phyloP scores from a whole-genome alignment of 2,329 filamentous ascomycete genomes.

The Diaporthe batatas region DNA sequence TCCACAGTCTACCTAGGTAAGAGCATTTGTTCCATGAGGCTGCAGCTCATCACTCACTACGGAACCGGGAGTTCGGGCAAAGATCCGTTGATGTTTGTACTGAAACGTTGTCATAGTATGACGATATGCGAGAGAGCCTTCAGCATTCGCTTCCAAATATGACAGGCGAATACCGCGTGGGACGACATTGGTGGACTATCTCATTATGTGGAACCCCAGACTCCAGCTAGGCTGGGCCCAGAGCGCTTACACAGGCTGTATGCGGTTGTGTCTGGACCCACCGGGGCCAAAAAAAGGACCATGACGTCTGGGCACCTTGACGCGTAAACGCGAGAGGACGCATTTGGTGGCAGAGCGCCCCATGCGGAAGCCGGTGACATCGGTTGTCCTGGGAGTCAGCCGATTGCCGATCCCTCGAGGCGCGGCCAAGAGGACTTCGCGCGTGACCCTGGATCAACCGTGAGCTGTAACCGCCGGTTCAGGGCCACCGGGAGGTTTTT shows the following conservation, averaged over 20 bases:
- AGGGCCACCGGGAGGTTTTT: slow-evolving; percentile 11
- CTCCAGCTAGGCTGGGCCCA: neutral
- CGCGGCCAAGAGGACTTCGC: neutral
- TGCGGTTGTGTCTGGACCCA: neutral
- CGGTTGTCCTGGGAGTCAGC: slow-evolving; percentile 8
- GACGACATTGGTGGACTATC: slow-evolving; percentile 31
- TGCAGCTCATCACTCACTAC: too few species aligned
- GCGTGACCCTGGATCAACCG: slow-evolving; percentile 17
- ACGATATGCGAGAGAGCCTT: neutral
- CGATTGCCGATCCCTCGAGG: slow-evolving; percentile 15
- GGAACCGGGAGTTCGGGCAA: slow-evolving; percentile 8
- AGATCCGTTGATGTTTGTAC: slow-evolving; percentile 3
- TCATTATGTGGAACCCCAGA: neutral
- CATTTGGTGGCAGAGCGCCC: neutral
- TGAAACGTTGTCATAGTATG: neutral
- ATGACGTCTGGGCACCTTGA: neutral
- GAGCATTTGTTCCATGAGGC: too few species aligned
- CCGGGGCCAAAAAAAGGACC: neutral
- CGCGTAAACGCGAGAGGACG: neutral
- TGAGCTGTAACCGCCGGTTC: neutral
- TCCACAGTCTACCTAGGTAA: too few species aligned
- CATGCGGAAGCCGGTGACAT: slow-evolving; percentile 16
- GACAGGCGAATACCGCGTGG: neutral
- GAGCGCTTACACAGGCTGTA: slow-evolving; percentile 9
- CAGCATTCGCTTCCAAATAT: neutral